Base-by-base conservation (phyloP, 2,329 filamentous ascomycete genomes). In the Epicoccum nigrum region DNA sequence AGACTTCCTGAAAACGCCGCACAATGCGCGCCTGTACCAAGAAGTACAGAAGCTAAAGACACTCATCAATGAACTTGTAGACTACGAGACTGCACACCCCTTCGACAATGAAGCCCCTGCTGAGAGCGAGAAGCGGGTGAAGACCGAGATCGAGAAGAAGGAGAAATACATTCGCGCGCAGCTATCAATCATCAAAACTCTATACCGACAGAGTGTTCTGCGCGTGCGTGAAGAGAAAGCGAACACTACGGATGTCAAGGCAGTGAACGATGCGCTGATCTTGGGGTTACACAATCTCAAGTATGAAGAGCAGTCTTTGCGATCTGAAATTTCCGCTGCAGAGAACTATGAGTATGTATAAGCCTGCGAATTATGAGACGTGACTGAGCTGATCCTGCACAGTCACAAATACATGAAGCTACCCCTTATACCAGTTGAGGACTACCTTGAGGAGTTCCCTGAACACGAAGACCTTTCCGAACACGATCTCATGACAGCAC, bases 231-330 rank as follows among this genome's bases (percentile, higher is more conserved):
- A 91, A 62, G 96, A 92, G 12, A 97, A 97, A 73, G 81, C 88
- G 45, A 80, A 85, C 62, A 97, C 94, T 0, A 88, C 90, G 23
- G 91, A 96, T 72, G 89, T 89, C 40, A 86, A 92, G 40, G 89
- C 93, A 65, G 91, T 96, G 74, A 91, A 97, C 58, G 94, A 99
- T 71, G 85, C 87, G 41, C 80, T 99, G 55, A 92, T 97, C 70
- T 81, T 99, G 30, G 90, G 96, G 68, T 81, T 99, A 47, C 93
- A 97, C 75, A 99, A 99, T 68, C 78, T 99, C 7, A 95, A 94
- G 73, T 99, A 99, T 69, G 93, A 99, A 74, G 92, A 97, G 76
- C 82, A 90, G 46, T 92, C 97, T 73, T 78, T 99, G 46, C 86
- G 89, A 58, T 90, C 90, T 40, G 94, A 99, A 75, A 97, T 99